Evolutionary conservation across 2,329 filamentous ascomycete genomes (phyloP).

Genomic region (Davidsoniella australis): DNA sequence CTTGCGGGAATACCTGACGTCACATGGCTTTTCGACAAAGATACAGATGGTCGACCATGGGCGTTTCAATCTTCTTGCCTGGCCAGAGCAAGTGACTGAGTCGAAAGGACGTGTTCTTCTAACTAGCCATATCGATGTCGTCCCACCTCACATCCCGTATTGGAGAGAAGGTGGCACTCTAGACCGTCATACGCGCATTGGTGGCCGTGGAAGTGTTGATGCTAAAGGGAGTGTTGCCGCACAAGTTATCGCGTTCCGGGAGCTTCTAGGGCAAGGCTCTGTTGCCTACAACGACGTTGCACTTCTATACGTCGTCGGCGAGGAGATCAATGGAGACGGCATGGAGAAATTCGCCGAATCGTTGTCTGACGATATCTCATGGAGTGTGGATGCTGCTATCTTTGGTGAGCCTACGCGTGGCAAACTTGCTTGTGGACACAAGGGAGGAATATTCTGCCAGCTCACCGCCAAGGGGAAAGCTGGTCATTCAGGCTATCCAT

Average conservation of each 20-base stretch:
- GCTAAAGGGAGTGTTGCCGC: constrained; percentile 55
- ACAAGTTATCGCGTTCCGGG: constrained; percentile 50
- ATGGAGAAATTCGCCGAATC: constrained; percentile 44
- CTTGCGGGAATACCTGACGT: constrained; percentile 47
- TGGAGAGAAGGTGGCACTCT: constrained; percentile 31
- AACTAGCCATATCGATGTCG: constrained; percentile 67
- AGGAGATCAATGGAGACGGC: constrained; percentile 66
- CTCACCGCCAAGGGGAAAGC: constrained; percentile 55
- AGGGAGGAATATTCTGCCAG: constrained; percentile 57
- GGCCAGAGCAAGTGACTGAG: constrained; percentile 27
- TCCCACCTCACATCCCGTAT: constrained; percentile 58
- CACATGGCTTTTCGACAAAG: constrained; percentile 26
- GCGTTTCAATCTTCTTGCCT: constrained; percentile 70
- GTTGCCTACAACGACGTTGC: constrained; percentile 35
- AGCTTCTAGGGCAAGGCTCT: constrained; percentile 27
- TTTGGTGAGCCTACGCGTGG: constrained; percentile 90
- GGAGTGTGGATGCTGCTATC: constrained; percentile 45
- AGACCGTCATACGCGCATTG: constrained; percentile 33
- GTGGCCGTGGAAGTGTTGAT: constrained; percentile 58
- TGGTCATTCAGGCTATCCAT: constrained; percentile 84
- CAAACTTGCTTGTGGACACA: constrained; percentile 79
- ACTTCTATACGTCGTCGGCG: constrained; percentile 58
- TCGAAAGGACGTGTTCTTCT: constrained; percentile 44
- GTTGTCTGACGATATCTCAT: constrained; percentile 21
- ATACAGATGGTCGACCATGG: constrained; percentile 25